These are phyloP conservation scores for Fraxinus platypoda DNA, from an alignment of 305 asterid genomes.

Conservation along the genomic window DNA sequence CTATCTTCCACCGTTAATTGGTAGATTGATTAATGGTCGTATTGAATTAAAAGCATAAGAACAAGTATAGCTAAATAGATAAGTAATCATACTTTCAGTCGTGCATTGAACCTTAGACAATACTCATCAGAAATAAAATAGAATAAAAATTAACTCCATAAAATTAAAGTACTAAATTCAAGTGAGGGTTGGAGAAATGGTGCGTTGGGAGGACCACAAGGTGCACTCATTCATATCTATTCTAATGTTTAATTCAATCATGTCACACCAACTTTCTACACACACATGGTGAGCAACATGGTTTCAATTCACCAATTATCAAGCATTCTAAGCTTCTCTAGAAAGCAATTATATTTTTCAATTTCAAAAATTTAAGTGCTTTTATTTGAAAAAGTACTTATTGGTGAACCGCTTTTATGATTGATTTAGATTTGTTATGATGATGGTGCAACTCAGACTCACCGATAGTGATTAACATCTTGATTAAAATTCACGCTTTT, in stretches of 20 bases:
- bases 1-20: background rate
- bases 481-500: background rate
- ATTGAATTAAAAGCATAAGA: background rate
- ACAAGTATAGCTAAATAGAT: background rate
- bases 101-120: background rate
- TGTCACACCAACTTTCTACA: conserved; percentile 36
- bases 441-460: conserved; percentile 23
- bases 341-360: conserved; percentile 11
- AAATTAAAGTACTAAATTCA: conserved; percentile 25
- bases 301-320: conserved; percentile 20
- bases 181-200: conserved; percentile 18
- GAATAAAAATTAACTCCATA: background rate
- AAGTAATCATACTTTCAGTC: background rate
- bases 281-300: conserved; percentile 43
- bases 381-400: background rate
- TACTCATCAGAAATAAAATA: background rate
- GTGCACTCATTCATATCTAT: conserved; percentile 34
- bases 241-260: conserved; percentile 22
- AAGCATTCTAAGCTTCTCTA: conserved; percentile 3
- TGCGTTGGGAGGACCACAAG: conserved; percentile 33
- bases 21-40: background rate
- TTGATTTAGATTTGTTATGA: conserved; percentile 28
- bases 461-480: conserved; percentile 4
- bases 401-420: conserved; percentile 28
- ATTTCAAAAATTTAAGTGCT: conserved; percentile 21